Evolutionary conservation across 345 rosid species (phyloP), one percentile per base, ranked within the genome.

Genomic region (Populus ilicifolia): DNA sequence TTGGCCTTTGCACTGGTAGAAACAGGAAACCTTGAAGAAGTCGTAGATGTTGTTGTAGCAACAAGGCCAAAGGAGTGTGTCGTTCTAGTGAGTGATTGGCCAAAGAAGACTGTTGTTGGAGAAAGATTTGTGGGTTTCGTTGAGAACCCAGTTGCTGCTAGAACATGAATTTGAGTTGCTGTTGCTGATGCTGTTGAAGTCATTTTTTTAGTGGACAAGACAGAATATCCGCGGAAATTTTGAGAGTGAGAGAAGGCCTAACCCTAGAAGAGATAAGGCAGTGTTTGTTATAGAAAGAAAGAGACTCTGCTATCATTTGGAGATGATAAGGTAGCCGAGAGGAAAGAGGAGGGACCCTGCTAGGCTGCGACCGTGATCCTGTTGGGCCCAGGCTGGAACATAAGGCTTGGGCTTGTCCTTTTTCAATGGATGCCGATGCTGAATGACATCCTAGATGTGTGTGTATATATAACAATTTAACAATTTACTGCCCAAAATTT

Each of bases 81-180:
- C 56, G 72, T 52, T 38, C 27, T 69, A 54, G 50, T 4, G 20
- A 29, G 11, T 6, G 43, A 23, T 18, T 16, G 62, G 39, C 43
- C 59, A 25, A 43, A 43, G 13, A 69, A 59, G 43, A 38, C 2
- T 7, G 67, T 30, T 52, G 54, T 56, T 39, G 79, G 73, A 13
- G 38, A 56, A 25, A 76, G 65, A 56, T 25, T 25, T 29, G 79
- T 36, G 41, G 72, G 73, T 38, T 68, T 76, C 39, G 67, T 35
- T 21, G 72, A 33, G 50, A 75, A 66, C 43, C 20, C 48, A 0
- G 73, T 16, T 41, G 72, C 66, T 29, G 52, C 3, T 6, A 67
- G 25, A 8, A 52, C 5, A 27, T 71, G 64, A 62, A 71, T 20
- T 27, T 29, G 74, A 62, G 64, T 18, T 50, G 64, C 52, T 20